Conservation (phyloP, 192 early-diverging fungal species). For the Pilobolus umbonatus region DNA sequence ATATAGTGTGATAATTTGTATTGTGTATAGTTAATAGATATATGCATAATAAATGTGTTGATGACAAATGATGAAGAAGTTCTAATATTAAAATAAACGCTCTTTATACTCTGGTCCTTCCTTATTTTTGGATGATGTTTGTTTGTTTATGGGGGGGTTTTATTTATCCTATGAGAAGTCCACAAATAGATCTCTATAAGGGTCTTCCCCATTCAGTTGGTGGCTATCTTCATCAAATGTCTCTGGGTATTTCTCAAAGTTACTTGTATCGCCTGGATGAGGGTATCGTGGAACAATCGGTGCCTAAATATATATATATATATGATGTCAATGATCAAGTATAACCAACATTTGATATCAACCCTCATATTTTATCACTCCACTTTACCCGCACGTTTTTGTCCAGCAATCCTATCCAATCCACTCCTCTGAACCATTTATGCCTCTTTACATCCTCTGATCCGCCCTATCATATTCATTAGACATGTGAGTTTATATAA, state of each 20-base stretch:
- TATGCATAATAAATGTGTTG: too few relatives aligned
- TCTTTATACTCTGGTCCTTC: too few relatives aligned
- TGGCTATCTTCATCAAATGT: slow-evolving; percentile 52
- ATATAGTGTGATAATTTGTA: too few relatives aligned
- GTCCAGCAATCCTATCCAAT: slow-evolving; percentile 85
- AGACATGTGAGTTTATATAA: background rate
- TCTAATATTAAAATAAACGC: too few relatives aligned
- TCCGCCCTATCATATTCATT: slow-evolving; percentile 54
- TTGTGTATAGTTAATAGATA: too few relatives aligned
- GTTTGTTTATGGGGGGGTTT: too few relatives aligned
- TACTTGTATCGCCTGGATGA: slow-evolving; percentile 91
- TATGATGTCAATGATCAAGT: background rate
- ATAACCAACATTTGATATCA: background rate
- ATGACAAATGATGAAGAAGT: too few relatives aligned
- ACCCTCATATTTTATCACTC: background rate
- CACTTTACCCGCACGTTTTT: slow-evolving; percentile 51
- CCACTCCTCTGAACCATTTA: slow-evolving; percentile 89
- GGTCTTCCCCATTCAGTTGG: slow-evolving; percentile 51
- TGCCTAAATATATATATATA: slow-evolving; percentile 34
- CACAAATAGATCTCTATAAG: slow-evolving; percentile 74
- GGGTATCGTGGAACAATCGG: slow-evolving; percentile 88
- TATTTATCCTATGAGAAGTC: slow-evolving; percentile 54
- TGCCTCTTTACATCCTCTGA: slow-evolving; percentile 90
- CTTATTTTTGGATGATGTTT: too few relatives aligned
- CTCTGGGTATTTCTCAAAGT: slow-evolving; percentile 98